A percentile compares a stretch with the other conserved stretches of the same genome.
Conservation (phyloP, 495 filamentous ascomycete species). For the Penicillium cinerascens region DNA sequence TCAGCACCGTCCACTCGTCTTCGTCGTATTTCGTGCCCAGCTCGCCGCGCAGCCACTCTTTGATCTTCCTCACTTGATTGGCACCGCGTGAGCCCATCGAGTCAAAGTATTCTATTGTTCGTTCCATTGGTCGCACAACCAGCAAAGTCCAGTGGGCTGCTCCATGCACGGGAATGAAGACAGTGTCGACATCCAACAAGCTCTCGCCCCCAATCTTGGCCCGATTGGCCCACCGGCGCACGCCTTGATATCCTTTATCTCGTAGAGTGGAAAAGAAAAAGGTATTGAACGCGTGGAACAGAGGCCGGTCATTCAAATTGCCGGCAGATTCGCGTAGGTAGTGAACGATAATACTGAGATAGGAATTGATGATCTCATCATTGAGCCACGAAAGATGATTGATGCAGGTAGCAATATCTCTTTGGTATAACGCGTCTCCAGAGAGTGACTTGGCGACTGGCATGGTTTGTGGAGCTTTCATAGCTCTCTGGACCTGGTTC, state of each 20-base stretch:
- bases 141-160: conserved; percentile 59
- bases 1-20: conserved; percentile 58
- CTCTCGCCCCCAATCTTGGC: conserved; percentile 51
- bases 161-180: conserved; percentile 60
- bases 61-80: conserved; percentile 36
- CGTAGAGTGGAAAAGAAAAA: conserved; percentile 65
- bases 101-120: conserved; percentile 73
- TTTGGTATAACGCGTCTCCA: conserved; percentile 53
- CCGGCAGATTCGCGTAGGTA: conserved; percentile 52
- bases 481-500: conserved; percentile 29
- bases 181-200: conserved; percentile 54
- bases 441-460: conserved; percentile 46
- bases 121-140: conserved; percentile 60
- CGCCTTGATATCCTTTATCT: conserved; percentile 47
- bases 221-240: conserved; percentile 53
- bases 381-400: conserved; percentile 65
- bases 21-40: conserved; percentile 54
- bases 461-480: conserved; percentile 20
- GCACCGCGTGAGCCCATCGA: conserved; percentile 49
- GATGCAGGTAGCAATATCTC: conserved; percentile 62
- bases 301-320: conserved; percentile 53
- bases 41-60: conserved; percentile 56
- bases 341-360: conserved; percentile 57
- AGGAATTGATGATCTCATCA: conserved; percentile 74
- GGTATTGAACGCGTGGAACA: conserved; percentile 65